Evolutionary conservation across 176 grass and related monocot species (phyloP).

Genomic region (Carex kokanica): DNA sequence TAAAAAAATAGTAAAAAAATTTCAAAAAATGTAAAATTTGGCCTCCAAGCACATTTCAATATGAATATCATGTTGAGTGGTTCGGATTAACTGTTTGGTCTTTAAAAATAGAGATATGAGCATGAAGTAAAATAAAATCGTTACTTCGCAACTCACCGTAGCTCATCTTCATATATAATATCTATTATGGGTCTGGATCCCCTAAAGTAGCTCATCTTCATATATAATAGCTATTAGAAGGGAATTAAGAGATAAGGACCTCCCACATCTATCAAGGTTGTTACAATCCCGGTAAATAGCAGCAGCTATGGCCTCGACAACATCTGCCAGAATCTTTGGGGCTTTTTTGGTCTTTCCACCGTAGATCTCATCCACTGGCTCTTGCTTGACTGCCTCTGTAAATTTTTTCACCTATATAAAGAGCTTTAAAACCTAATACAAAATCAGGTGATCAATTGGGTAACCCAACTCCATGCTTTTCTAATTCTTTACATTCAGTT

Average conservation of each 20-base stretch:
- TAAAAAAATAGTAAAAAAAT: no score
- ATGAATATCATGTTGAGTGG: no score
- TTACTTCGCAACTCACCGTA: no score
- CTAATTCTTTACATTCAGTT: no score
- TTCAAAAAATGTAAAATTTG: no score
- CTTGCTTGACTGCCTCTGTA: conserved; percentile 40
- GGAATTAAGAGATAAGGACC: conserved; percentile 30
- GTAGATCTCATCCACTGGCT: conserved; percentile 34
- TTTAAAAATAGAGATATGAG: no score
- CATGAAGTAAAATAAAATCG: no score
- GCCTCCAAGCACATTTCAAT: no score
- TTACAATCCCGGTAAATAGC: conserved; percentile 77
- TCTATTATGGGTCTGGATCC: no score
- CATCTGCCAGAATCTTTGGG: conserved; percentile 72
- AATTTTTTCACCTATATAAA: conserved; percentile 46
- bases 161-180: no score
- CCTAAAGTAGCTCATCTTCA: no score
- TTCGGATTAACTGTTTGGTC: no score
- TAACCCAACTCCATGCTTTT: neutral
- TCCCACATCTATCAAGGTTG: conserved; percentile 65
- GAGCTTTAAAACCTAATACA: neutral
- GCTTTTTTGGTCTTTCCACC: conserved; percentile 51
- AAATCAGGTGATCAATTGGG: neutral
- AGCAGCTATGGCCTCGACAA: conserved; percentile 59
- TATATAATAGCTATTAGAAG: neutral